Evolutionary conservation across 129 eudicot species (phyloP).

Genomic region (Ambrosia trifida): DNA sequence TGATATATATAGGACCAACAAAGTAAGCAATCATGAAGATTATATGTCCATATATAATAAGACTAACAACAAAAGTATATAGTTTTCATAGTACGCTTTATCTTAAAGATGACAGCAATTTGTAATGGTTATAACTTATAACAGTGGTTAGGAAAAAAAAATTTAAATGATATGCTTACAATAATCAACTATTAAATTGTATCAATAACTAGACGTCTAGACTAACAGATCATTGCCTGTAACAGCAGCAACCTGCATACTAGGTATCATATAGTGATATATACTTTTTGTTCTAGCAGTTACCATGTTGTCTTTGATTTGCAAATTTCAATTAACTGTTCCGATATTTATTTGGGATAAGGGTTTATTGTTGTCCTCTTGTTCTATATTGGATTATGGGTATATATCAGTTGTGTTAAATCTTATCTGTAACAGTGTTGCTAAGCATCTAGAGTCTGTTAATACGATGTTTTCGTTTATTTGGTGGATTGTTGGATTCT

Average conservation of each 20-base stretch:
- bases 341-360: slow-evolving; percentile 7
- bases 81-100: neutral
- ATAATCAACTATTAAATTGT: neutral
- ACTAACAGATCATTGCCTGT: neutral
- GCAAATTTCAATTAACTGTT: neutral
- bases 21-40: neutral
- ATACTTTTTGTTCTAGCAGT: neutral
- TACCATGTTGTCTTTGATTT: slow-evolving; percentile 15
- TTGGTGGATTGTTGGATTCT: slow-evolving; percentile 98
- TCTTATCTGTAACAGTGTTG: slow-evolving; percentile 52
- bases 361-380: slow-evolving; percentile 9
- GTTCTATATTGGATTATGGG: neutral
- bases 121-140: neutral
- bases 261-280: neutral
- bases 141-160: neutral
- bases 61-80: neutral
- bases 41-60: neutral
- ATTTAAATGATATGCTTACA: neutral
- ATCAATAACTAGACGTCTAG: neutral
- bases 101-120: neutral
- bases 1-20: neutral
- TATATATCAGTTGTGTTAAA: slow-evolving; percentile 21
- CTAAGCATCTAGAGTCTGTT: slow-evolving; percentile 89
- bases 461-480: slow-evolving; percentile 83
- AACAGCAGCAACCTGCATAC: slow-evolving; percentile 1